A percentile compares a stretch with the other conserved stretches of the same genome.
These are phyloP conservation scores for Brassica carinata DNA, from an alignment of 345 rosid genomes.

Conservation along the genomic window DNA sequence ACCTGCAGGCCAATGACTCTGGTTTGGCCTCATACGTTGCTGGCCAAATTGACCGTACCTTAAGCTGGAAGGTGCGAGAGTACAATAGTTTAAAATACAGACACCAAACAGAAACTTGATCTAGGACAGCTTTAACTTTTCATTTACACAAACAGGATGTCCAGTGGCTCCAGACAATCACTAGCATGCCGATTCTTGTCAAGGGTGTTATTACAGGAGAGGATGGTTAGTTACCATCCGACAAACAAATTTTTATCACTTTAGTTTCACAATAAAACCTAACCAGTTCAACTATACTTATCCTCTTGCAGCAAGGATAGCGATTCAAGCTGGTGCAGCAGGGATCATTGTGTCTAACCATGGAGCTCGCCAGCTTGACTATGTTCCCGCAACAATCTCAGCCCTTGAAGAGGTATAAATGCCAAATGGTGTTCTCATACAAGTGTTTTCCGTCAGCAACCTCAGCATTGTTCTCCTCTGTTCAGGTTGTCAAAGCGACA, in stretches of 20 bases:
- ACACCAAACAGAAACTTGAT: conserved; percentile 7
- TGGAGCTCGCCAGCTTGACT: conserved; percentile 94
- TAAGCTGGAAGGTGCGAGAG: conserved; percentile 83
- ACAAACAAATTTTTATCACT: background rate
- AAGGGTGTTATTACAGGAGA: conserved; percentile 91
- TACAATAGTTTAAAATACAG: background rate
- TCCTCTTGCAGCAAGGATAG: conserved; percentile 62
- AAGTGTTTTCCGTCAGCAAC: background rate
- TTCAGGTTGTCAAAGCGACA: conserved; percentile 82
- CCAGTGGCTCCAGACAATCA: conserved; percentile 86
- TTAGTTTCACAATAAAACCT: background rate
- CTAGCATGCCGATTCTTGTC: conserved; percentile 79
- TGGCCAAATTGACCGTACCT: conserved; percentile 82
- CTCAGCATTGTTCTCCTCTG: background rate
- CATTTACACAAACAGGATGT: conserved; percentile 53
- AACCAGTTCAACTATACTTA: background rate
- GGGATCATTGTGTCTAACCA: conserved; percentile 94
- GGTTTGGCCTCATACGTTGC: conserved; percentile 92
- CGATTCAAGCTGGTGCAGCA: conserved; percentile 75
- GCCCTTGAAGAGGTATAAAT: conserved; percentile 81
- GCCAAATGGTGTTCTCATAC: background rate
- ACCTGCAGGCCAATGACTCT: conserved; percentile 67
- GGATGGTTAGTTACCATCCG: conserved; percentile 54
- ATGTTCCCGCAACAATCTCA: conserved; percentile 70
- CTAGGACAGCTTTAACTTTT: conserved; percentile 8